These are phyloP conservation scores for Hymenoscyphus repandus DNA, from an alignment of 2,329 filamentous ascomycete species.

Conservation along the genomic window DNA sequence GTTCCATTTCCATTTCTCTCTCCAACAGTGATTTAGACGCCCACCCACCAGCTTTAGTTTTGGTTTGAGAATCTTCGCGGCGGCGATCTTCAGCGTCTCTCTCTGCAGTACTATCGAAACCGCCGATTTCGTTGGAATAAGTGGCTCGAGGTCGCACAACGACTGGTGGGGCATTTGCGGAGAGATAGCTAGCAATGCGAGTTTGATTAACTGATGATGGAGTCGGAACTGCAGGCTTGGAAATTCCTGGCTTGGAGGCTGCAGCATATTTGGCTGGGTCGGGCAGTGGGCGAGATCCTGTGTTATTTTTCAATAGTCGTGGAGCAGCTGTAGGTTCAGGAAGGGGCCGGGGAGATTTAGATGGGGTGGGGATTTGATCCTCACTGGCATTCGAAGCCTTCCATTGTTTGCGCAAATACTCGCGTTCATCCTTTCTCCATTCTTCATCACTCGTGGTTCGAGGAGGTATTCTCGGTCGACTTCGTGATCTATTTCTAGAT, in stretches of 20 bases:
- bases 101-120: constrained; percentile 38
- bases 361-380: constrained; percentile 14
- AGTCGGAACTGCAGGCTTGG: constrained; percentile 14
- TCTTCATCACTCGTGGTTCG: constrained; percentile 36
- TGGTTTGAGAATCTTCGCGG: constrained; percentile 41
- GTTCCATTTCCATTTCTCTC: constrained; percentile 56
- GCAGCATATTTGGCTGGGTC: constrained; percentile 29
- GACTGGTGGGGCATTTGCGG: constrained; percentile 41
- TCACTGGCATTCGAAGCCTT: constrained; percentile 19
- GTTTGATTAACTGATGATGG: constrained; percentile 21
- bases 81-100: constrained; percentile 45
- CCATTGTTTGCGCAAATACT: constrained; percentile 44
- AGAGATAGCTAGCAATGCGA: constrained; percentile 45
- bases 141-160: constrained; percentile 31
- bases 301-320: constrained; percentile 30
- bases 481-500: constrained; percentile 21
- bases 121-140: constrained; percentile 37
- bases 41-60: constrained; percentile 49
- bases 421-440: constrained; percentile 46
- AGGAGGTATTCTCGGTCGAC: constrained; percentile 24
- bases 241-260: constrained; percentile 15
- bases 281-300: constrained; percentile 35
- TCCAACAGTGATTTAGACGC: constrained; percentile 51
- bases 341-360: constrained; percentile 28
- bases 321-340: constrained; percentile 27